Evolutionary conservation across 2,329 filamentous ascomycete species (phyloP).

Genomic region (Venturia asperata): DNA sequence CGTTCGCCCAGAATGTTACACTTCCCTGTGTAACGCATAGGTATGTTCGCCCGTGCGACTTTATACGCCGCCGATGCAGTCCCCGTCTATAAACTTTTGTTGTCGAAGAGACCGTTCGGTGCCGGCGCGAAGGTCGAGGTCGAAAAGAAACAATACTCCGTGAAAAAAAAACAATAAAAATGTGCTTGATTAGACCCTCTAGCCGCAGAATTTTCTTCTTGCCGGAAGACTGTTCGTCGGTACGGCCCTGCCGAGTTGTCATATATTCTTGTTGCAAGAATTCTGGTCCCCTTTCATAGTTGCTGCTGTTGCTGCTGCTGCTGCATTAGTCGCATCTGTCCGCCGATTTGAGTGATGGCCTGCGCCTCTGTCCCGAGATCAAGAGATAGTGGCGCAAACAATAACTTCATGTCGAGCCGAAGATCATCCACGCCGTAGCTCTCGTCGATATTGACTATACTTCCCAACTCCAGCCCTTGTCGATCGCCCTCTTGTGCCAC

Average conservation of each 20-base stretch:
- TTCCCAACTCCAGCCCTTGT: conserved; percentile 60
- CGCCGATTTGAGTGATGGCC: conserved; percentile 2
- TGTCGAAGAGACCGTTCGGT: conserved; percentile 1
- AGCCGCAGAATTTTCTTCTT: background rate
- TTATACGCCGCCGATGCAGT: background rate
- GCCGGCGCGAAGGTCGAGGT: conserved; percentile 13
- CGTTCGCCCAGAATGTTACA: background rate
- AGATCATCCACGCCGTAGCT: conserved; percentile 57
- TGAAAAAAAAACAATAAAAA: background rate
- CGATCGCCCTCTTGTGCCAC: conserved; percentile 38
- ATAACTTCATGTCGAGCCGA: conserved; percentile 34
- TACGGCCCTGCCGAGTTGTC: background rate
- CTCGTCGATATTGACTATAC: conserved; percentile 61
- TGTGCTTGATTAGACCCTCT: background rate
- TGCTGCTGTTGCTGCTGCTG: background rate
- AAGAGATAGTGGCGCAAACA: conserved; percentile 5
- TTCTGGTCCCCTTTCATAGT: background rate
- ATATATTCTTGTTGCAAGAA: background rate
- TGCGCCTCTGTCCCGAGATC: background rate
- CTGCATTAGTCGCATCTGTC: conserved; percentile 1
- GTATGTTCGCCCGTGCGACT: background rate
- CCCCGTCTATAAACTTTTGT: conserved; percentile 13
- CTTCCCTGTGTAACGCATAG: background rate
- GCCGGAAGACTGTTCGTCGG: background rate
- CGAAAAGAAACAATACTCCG: conserved; percentile 3